These are phyloP conservation scores for Trichoderma lentiforme DNA, from an alignment of 2,329 filamentous ascomycete genomes.

Conservation along the genomic window DNA sequence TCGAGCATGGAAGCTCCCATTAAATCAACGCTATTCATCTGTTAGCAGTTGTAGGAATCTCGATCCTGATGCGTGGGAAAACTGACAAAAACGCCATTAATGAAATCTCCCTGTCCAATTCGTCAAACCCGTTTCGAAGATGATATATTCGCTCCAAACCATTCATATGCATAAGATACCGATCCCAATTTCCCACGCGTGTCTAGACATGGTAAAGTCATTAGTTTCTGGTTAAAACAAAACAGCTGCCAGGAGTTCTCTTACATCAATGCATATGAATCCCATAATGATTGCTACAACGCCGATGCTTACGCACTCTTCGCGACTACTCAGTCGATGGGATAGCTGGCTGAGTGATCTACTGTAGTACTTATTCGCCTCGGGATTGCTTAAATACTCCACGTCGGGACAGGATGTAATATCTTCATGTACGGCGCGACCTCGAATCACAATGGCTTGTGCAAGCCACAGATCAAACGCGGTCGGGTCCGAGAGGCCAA, in stretches of 20 bases:
- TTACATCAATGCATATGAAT: slow-evolving; percentile 10
- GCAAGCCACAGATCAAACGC: slow-evolving; percentile 7
- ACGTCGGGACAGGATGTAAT: neutral
- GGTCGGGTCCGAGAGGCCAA: neutral
- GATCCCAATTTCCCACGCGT: neutral
- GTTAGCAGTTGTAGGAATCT: neutral
- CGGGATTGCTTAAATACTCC: neutral
- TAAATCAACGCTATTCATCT: neutral
- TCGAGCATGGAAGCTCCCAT: slow-evolving; percentile 5
- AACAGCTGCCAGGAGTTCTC: neutral
- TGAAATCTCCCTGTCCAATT: neutral
- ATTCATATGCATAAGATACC: slow-evolving; percentile 2
- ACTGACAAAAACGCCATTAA: slow-evolving; percentile 1
- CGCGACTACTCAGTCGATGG: neutral
- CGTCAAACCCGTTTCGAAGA: neutral
- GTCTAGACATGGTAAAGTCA: neutral
- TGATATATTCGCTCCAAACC: neutral
- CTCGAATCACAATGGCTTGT: neutral
- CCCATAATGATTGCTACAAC: slow-evolving; percentile 6
- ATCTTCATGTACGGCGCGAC: neutral
- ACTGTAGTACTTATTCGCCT: neutral
- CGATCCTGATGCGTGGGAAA: rapidly evolving
- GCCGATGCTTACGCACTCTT: neutral
- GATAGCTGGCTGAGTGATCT: neutral
- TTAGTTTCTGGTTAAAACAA: rapidly evolving